Conservation (phyloP, 768 basidiomycete species). For the Psilocybe azurescens region DNA sequence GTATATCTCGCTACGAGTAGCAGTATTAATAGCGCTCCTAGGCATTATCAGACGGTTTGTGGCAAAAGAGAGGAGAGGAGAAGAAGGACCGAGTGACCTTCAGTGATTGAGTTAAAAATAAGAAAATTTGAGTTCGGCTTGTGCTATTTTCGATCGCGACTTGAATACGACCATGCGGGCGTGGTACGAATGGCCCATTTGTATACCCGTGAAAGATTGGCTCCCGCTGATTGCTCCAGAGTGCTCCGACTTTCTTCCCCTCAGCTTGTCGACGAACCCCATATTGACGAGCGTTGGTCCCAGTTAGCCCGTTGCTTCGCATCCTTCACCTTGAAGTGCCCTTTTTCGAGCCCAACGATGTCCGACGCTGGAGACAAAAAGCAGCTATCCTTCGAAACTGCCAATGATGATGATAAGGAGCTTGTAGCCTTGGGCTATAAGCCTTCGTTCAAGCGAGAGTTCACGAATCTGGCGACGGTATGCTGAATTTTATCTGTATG, state of each 20-base stretch:
- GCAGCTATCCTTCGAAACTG: constrained; percentile 23
- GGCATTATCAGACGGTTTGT: too few relatives aligned
- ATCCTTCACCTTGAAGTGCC: constrained; percentile 9
- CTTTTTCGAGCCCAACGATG: constrained; percentile 20
- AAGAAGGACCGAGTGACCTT: background rate
- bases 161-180: constrained; percentile 9
- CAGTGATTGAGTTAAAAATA: background rate
- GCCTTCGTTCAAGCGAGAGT: constrained; percentile 86
- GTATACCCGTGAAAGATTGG: constrained; percentile 21
- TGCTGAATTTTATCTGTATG: constrained; percentile 22
- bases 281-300: constrained; percentile 6
- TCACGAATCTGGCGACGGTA: constrained; percentile 81
- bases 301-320: constrained; percentile 11
- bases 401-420: constrained; percentile 67
- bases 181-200: constrained; percentile 19
- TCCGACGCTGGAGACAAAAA: constrained; percentile 24
- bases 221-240: background rate
- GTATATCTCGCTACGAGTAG: too few relatives aligned
- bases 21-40: too few relatives aligned
- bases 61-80: background rate
- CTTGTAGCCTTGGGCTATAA: constrained; percentile 73
- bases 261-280: constrained; percentile 9
- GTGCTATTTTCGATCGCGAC: constrained; percentile 16
- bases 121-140: background rate
- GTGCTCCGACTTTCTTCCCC: constrained; percentile 1